Base-by-base conservation (phyloP, 2,329 filamentous ascomycete genomes). In the Ophiosphaerella herpotricha region DNA sequence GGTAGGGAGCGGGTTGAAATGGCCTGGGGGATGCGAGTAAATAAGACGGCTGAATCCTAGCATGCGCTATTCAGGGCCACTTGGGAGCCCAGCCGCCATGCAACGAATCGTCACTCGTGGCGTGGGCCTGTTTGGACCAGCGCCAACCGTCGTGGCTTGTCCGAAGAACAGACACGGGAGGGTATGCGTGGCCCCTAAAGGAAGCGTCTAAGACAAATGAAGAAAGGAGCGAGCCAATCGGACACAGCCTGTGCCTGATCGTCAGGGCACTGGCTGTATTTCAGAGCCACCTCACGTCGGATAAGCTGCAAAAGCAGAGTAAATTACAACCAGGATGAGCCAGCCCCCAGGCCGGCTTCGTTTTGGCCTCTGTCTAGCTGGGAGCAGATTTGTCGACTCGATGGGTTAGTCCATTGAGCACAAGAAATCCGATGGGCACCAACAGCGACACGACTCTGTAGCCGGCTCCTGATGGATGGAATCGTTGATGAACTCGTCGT, bases 1-100 rank as follows among this genome's bases (percentile, higher is more conserved):
- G 65, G 63, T 66, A 52, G 51, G 50, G 52, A 50, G 53, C 57
- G 53, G 57, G 40, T 46, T 52, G 61, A 60, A 53, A 7, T 58
- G 50, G 53, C 48, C 50, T 60, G 68, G 69, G 71, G 68, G 62
- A 61, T 60, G 63, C 58, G 61, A 57, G 67, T 73, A 71, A 71
- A 71, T 69, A 67, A 66, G 57, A 68, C 59, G 63, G 66, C 64
- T 54, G 57, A 54, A 66, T 62, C 51, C 58, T 51, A 54, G 60
- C 49, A 59, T 43, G 55, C 54, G 58, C 57, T 61, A 61, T 59
- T 59, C 58, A 56, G 59, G 58, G 60, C 67, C 60, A 61, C 53
- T 58, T 58, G 54, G 55, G 56, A 64, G 55, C 61, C 63, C 55
- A 57, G 53, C 55, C 58, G 59, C 52, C 54, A 63, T 59, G 57